Conservation (phyloP, 306 rosid species). For the Cucurbita pepo region DNA sequence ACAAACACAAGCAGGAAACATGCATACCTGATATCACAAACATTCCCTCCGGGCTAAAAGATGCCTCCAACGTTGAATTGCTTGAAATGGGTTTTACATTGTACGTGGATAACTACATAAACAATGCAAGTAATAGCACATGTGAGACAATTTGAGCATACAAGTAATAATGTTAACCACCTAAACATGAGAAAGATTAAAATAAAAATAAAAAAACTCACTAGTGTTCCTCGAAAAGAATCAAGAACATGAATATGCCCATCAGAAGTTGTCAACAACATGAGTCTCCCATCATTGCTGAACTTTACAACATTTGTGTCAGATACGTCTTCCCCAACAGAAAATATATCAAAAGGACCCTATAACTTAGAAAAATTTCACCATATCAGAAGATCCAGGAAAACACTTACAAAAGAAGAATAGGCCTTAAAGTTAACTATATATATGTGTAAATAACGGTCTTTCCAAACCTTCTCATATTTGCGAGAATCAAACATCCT, state of each 20-base stretch:
- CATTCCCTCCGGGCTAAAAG: conserved; percentile 96
- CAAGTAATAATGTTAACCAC: conserved; percentile 3
- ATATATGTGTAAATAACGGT: neutral
- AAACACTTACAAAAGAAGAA: conserved; percentile 1
- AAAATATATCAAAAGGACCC: conserved; percentile 92
- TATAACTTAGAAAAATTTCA: conserved; percentile 18
- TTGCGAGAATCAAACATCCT: conserved; percentile 88
- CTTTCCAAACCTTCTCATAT: conserved; percentile 58
- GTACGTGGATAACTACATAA: conserved; percentile 55
- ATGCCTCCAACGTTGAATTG: conserved; percentile 81
- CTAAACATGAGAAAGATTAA: neutral
- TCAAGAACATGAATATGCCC: conserved; percentile 91
- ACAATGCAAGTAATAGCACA: conserved; percentile 1
- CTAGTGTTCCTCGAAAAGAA: conserved; percentile 88
- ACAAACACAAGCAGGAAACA: neutral
- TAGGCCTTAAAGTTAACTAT: neutral
- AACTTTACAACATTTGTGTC: conserved; percentile 92
- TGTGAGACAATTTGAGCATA: conserved; percentile 2
- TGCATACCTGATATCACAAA: conserved; percentile 70
- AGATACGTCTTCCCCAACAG: conserved; percentile 78
- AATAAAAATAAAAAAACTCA: conserved; percentile 26
- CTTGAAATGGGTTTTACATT: conserved; percentile 60
- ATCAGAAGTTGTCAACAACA: conserved; percentile 70
- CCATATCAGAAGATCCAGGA: conserved; percentile 6
- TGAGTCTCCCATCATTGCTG: conserved; percentile 85